phyloP scores from a whole-genome alignment of 2,329 filamentous ascomycete species.

The Sporothrix brasiliensis region DNA sequence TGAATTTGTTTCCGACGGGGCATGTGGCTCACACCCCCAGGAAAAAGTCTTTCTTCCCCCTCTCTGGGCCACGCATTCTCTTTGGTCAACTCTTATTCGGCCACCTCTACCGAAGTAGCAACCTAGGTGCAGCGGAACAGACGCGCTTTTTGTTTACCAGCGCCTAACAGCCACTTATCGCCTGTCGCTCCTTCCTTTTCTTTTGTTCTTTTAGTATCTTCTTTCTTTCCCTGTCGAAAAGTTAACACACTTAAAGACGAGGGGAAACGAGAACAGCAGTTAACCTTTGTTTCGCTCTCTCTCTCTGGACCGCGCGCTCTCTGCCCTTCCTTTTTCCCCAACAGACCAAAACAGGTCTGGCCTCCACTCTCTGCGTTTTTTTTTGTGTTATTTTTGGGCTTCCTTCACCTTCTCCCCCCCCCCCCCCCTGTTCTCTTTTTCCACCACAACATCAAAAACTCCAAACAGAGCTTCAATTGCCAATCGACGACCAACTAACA shows the following conservation, averaged over 20 bases:
- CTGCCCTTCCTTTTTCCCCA: background rate
- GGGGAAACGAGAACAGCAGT: conserved; percentile 3
- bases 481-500: conserved; percentile 2
- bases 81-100: conserved; percentile 13
- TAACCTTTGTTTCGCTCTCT: background rate
- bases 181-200: conserved; percentile 18
- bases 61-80: conserved; percentile 20
- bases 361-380: background rate
- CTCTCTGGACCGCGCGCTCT: background rate
- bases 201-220: background rate
- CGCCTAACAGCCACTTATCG: conserved; percentile 29
- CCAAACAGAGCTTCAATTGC: conserved; percentile 10
- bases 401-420: conserved; percentile 13
- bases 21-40: conserved; percentile 32
- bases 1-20: conserved; percentile 26
- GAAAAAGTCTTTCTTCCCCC: background rate
- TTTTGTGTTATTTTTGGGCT: background rate
- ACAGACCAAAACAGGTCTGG: conserved; percentile 32
- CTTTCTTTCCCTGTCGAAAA: background rate
- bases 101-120: conserved; percentile 22
- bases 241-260: conserved; percentile 12
- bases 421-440: conserved; percentile 5
- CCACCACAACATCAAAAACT: conserved; percentile 15
- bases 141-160: conserved; percentile 30
- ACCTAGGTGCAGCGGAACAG: conserved; percentile 8